Percentiles rank a stretch among this genome's conserved stretches.
These are phyloP conservation scores for Phytopythium sindhum DNA, from an alignment of 352 stramenopile species.

Conservation along the genomic window DNA sequence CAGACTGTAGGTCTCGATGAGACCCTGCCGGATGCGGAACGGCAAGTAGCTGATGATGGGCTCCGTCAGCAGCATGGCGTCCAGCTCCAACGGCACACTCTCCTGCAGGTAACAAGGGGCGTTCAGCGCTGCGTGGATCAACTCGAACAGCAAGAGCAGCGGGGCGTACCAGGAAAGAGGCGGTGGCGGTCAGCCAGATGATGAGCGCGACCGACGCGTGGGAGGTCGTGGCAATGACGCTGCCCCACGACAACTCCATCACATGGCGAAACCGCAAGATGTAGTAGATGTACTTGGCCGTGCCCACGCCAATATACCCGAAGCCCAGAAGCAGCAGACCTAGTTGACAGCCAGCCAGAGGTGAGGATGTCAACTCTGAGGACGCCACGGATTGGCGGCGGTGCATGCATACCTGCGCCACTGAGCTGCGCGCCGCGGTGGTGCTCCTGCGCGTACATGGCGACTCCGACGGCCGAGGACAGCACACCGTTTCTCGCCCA, in stretches of 20 bases:
- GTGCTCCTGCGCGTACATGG: slow-evolving; percentile 88
- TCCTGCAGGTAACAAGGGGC: slow-evolving; percentile 36
- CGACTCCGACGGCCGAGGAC: slow-evolving; percentile 76
- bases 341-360: slow-evolving; percentile 11
- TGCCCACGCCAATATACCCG: slow-evolving; percentile 85
- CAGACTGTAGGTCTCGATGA: slow-evolving; percentile 88
- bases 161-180: slow-evolving; percentile 72
- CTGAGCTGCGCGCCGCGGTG: slow-evolving; percentile 82
- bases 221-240: slow-evolving; percentile 79
- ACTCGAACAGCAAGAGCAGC: neutral
- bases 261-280: slow-evolving; percentile 84
- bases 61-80: slow-evolving; percentile 82
- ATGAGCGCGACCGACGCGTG: slow-evolving; percentile 78
- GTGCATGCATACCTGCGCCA: slow-evolving; percentile 42
- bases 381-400: neutral
- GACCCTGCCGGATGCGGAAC: slow-evolving; percentile 81
- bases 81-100: slow-evolving; percentile 79
- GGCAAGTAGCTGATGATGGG: slow-evolving; percentile 76
- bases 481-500: slow-evolving; percentile 84
- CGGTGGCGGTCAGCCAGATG: slow-evolving; percentile 83
- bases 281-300: slow-evolving; percentile 90
- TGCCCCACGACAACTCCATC: slow-evolving; percentile 85
- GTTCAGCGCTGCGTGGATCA: neutral
- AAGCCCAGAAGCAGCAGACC: slow-evolving; percentile 79
- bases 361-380: neutral